Conservation (phyloP, 495 filamentous ascomycete genomes). For the Extremus antarcticus region DNA sequence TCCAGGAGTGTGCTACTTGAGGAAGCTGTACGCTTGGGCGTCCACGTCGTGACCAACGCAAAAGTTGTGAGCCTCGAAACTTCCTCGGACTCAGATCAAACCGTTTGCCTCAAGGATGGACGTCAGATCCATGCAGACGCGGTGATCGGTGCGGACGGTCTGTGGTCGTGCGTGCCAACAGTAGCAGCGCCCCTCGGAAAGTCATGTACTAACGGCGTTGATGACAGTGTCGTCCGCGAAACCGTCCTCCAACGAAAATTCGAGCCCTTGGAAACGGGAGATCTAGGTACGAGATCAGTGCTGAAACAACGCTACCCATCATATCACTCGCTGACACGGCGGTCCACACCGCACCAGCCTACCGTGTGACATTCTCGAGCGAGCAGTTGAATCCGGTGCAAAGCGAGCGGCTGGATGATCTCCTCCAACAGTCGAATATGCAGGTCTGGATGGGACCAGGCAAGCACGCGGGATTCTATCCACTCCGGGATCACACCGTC, state of each 20-base stretch:
- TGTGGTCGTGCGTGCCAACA: too few relatives aligned
- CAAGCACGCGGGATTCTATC: slow-evolving; percentile 15
- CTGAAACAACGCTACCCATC: too few relatives aligned
- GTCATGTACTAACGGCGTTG: too few relatives aligned
- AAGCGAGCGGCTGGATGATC: slow-evolving; percentile 1
- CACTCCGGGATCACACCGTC: neutral
- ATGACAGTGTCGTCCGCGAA: neutral
- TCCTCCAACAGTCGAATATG: neutral
- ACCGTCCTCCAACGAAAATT: neutral
- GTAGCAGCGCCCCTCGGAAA: too few relatives aligned
- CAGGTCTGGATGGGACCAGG: slow-evolving; percentile 11
- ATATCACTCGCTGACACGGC: too few relatives aligned
- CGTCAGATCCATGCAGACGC: neutral
- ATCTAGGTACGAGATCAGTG: slow-evolving; percentile 7
- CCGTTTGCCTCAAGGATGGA: neutral
- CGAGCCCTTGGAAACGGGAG: neutral
- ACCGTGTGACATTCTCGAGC: neutral
- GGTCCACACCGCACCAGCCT: too few relatives aligned
- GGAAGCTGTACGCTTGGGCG: neutral
- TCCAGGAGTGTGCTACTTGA: neutral
- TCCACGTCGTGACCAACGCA: neutral
- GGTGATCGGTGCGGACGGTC: neutral
- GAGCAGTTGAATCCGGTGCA: neutral
- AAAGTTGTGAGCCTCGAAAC: neutral
- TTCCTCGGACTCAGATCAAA: neutral